Evolutionary conservation across 129 eudicot species (phyloP).

Genomic region (Centaurea solstitialis): DNA sequence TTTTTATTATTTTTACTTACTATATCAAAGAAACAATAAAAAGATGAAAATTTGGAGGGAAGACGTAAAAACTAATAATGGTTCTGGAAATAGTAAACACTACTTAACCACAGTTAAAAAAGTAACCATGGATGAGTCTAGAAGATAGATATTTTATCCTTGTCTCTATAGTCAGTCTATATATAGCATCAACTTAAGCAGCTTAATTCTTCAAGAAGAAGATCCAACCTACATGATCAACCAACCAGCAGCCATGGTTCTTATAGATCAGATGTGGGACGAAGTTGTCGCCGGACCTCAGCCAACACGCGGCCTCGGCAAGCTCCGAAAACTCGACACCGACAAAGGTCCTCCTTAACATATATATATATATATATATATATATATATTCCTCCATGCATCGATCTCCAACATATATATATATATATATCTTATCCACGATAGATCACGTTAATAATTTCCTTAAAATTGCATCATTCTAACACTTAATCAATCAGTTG

Average conservation of each 20-base stretch:
- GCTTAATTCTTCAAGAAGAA: neutral
- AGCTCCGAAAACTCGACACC: conserved; percentile 55
- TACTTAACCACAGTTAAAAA: conserved; percentile 33
- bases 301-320: conserved; percentile 73
- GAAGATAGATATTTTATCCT: conserved; percentile 50
- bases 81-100: conserved; percentile 28
- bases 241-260: conserved; percentile 33
- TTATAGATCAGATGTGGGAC: conserved; percentile 87
- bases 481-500: conserved; percentile 3
- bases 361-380: too few relatives aligned
- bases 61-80: too few relatives aligned
- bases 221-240: neutral
- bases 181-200: conserved; percentile 26
- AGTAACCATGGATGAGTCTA: conserved; percentile 28
- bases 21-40: too few relatives aligned
- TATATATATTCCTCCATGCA: too few relatives aligned
- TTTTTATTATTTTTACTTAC: too few relatives aligned
- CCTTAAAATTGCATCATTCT: neutral
- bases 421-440: too few relatives aligned
- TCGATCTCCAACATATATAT: too few relatives aligned
- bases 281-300: conserved; percentile 90
- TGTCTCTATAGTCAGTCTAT: conserved; percentile 27
- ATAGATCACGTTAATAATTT: conserved; percentile 1
- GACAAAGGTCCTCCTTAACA: too few relatives aligned
- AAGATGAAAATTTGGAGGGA: too few relatives aligned